Base-by-base conservation (phyloP, 441 rosid species). In the Corymbia citriodora region DNA sequence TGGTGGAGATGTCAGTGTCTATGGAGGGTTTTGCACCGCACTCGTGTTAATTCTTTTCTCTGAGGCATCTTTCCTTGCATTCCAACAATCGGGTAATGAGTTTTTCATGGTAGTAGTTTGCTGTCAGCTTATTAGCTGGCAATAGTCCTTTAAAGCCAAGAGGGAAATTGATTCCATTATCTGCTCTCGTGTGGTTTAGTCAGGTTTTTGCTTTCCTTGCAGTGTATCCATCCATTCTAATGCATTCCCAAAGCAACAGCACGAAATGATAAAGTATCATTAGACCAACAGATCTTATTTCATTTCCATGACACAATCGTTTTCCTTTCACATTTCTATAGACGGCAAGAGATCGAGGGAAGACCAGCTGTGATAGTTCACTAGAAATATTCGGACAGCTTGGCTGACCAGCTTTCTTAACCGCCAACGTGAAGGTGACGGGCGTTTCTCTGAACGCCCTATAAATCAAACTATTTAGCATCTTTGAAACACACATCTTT, bases 261-360 rank as follows among this genome's bases (percentile, higher is more conserved):
- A n/a, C 72, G 0, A n/a, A 65, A 4, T 1, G 31, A 65, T 1
- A 29, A 29, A 1, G 70, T 13, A 3, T 29, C 4, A 13, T 63
- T 63, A 29, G 33, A 63, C 36, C 33, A n/a, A 61, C 27, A 61
- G 0, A 65, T 13, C 8, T 65, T 65, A n/a, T 14, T 29, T n/a
- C 72, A n/a, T 65, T 65, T 65, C 72, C 72, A 65, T n/a, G 9
- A n/a, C 36, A 29, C 70, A 7, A n/a, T 65, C 72, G 31, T 29
- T n/a, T 65, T 65, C 36, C 10, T 29, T 29, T 65, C 72, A 36
- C 72, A 0, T 6, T 65, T 65, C 31, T 3, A 14, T 65, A 65
- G 72, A n/a, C 72, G 2, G 72, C 72, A 19, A 36, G 27, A 72
- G 49, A 72, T 72, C 48, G 19, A 19, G 49, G 82, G 82, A 1